Percentiles rank a stretch among this genome's conserved stretches.
phyloP scores from a whole-genome alignment of 208 protist species.

The Leishmania guyanensis region DNA sequence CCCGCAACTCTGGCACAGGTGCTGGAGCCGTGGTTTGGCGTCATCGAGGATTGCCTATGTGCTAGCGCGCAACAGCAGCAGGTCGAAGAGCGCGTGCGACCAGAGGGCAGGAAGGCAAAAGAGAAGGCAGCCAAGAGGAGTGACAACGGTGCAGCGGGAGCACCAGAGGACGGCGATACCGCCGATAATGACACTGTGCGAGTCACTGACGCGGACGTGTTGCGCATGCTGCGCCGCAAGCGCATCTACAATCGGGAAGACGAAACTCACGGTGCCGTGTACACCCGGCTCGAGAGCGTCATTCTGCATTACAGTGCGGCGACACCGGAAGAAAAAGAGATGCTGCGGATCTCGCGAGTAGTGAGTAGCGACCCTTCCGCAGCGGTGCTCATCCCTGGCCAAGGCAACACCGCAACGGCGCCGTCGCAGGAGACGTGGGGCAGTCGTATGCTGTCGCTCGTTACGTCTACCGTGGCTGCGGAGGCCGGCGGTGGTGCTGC shows the following conservation, averaged over 20 bases:
- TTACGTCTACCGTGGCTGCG: slow-evolving; percentile 10
- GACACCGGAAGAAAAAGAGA: slow-evolving; percentile 21
- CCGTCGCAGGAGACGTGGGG: slow-evolving; percentile 21
- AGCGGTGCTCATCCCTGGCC: neutral
- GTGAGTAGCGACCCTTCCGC: neutral
- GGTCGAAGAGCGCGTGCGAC: neutral
- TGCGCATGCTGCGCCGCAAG: slow-evolving; percentile 17
- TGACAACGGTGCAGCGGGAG: neutral
- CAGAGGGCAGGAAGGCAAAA: neutral
- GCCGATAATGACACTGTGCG: neutral
- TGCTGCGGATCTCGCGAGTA: slow-evolving; percentile 18
- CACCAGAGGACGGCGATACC: neutral
- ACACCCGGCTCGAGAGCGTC: slow-evolving; percentile 24
- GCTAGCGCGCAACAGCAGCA: slow-evolving; percentile 3
- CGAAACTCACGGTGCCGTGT: slow-evolving; percentile 23
- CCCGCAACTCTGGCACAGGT: slow-evolving; percentile 22
- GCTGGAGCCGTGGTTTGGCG: slow-evolving; percentile 34
- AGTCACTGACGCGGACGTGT: slow-evolving; percentile 9
- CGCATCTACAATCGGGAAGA: slow-evolving; percentile 15
- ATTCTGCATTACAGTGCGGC: slow-evolving; percentile 24
- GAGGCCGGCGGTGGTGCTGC: neutral
- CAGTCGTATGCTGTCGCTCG: slow-evolving; percentile 29
- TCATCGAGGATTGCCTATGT: slow-evolving; percentile 21
- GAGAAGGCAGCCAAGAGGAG: neutral
- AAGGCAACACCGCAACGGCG: neutral